These are phyloP conservation scores for Thalassia testudinum DNA, from an alignment of 116 monocot species.

Conservation along the genomic window DNA sequence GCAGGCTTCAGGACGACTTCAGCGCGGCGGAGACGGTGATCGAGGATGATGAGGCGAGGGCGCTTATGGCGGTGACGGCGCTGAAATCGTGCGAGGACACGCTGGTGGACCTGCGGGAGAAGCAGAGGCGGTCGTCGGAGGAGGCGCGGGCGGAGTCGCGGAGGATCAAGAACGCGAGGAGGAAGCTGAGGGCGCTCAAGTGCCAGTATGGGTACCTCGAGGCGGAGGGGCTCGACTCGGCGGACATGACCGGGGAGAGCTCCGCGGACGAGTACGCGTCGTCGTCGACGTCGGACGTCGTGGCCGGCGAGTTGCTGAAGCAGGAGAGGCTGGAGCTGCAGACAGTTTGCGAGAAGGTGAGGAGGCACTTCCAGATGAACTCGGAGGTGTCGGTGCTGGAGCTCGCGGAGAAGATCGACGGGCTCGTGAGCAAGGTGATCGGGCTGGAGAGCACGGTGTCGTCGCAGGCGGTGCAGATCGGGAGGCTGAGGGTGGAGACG, in stretches of 20 bases:
- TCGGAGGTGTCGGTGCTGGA: conserved; percentile 42
- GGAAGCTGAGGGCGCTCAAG: conserved; percentile 36
- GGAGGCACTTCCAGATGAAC: conserved; percentile 27
- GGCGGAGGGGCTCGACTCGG: neutral
- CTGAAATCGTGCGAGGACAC: conserved; percentile 71
- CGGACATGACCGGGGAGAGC: conserved; percentile 6
- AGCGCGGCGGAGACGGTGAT: conserved; percentile 24
- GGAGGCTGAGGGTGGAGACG: conserved; percentile 31
- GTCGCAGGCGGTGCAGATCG: conserved; percentile 52
- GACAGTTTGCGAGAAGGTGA: conserved; percentile 39
- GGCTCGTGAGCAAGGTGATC: conserved; percentile 54
- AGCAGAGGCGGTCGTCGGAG: conserved; percentile 25
- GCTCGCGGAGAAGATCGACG: conserved; percentile 66
- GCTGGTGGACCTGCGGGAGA: conserved; percentile 35
- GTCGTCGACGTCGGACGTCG: conserved; percentile 3
- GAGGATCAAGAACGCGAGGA: conserved; percentile 38
- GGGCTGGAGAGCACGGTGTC: conserved; percentile 40
- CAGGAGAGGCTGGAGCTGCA: conserved; percentile 30
- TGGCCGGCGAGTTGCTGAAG: too few species aligned
- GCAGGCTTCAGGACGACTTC: conserved; percentile 41
- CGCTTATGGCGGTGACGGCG: conserved; percentile 64
- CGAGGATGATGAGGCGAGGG: conserved; percentile 78
- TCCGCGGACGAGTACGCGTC: neutral
- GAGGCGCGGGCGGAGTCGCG: conserved; percentile 35
- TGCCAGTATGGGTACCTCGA: neutral